Conservation (phyloP, 768 basidiomycete genomes). For the Daedaleopsis sinensis region DNA sequence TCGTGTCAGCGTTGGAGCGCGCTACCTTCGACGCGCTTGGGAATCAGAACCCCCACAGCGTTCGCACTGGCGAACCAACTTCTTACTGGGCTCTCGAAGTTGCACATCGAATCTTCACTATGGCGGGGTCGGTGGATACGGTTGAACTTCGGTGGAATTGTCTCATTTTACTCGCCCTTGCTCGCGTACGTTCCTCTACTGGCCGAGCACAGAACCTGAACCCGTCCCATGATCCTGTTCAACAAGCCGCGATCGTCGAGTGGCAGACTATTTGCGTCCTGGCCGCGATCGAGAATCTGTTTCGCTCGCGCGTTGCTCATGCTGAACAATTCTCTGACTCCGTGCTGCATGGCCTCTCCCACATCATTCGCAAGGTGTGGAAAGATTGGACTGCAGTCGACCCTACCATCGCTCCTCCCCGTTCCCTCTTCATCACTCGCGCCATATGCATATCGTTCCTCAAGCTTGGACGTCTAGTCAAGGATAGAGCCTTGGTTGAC, state of each 20-base stretch:
- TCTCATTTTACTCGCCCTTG: slow-evolving; percentile 14
- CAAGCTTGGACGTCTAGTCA: slow-evolving; percentile 19
- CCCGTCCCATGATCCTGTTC: not conserved
- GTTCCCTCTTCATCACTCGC: slow-evolving; percentile 4
- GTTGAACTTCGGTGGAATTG: slow-evolving; percentile 15
- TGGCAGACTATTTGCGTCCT: slow-evolving; percentile 24
- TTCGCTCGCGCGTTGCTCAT: not conserved
- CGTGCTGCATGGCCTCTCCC: slow-evolving; percentile 8
- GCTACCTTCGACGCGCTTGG: not conserved
- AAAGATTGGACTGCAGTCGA: slow-evolving; percentile 34
- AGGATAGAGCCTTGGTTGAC: slow-evolving; percentile 14
- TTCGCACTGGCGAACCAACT: not conserved
- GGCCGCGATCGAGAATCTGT: slow-evolving; percentile 11
- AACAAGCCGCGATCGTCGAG: slow-evolving; percentile 16
- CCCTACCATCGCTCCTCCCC: not conserved
- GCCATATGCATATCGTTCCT: slow-evolving; percentile 25
- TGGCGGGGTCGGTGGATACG: not conserved
- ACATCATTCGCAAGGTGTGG: slow-evolving; percentile 32
- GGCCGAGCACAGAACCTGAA: slow-evolving; percentile 1
- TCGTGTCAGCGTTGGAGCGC: not conserved
- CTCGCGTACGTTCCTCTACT: slow-evolving; percentile 1
- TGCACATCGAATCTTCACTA: not conserved
- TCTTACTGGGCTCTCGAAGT: not conserved
- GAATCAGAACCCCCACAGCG: not conserved
- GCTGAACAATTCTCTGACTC: not conserved